These are phyloP conservation scores for Liriodendron chinense DNA, from an alignment of 164 flowering plant genomes.

Conservation along the genomic window DNA sequence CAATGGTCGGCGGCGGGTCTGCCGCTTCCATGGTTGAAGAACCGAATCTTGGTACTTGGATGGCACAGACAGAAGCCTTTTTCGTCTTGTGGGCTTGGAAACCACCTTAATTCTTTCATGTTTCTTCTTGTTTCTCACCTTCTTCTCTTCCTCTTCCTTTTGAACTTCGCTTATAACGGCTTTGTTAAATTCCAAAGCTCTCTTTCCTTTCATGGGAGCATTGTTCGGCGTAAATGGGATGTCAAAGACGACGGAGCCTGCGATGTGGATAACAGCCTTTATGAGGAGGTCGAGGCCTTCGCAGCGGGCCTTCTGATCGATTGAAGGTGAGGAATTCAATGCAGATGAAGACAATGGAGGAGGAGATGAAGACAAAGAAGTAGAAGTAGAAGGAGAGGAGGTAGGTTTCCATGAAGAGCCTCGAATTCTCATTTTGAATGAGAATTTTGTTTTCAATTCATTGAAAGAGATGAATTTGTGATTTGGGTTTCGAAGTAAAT, in stretches of 20 bases:
- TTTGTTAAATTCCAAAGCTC: constrained; percentile 25
- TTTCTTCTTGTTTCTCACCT: constrained; percentile 4
- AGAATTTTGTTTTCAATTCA: background rate
- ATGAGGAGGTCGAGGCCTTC: constrained; percentile 53
- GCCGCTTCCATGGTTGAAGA: constrained; percentile 39
- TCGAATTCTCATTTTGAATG: constrained; percentile 24
- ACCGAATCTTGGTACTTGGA: constrained; percentile 43
- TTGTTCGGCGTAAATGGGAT: constrained; percentile 44
- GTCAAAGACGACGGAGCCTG: constrained; percentile 36
- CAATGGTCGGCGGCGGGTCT: constrained; percentile 13
- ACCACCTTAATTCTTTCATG: constrained; percentile 3
- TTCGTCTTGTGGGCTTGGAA: constrained; percentile 24
- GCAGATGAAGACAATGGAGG: constrained; percentile 10
- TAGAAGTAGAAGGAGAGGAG: constrained; percentile 12
- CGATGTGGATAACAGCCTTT: constrained; percentile 35
- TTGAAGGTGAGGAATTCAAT: constrained; percentile 17
- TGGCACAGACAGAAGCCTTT: constrained; percentile 39
- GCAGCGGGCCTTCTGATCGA: constrained; percentile 25
- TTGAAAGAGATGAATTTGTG: background rate
- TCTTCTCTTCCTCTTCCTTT: constrained; percentile 10
- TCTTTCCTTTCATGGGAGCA: constrained; percentile 35
- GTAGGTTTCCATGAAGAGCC: constrained; percentile 4
- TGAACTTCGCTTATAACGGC: constrained; percentile 13
- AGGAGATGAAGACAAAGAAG: constrained; percentile 9
- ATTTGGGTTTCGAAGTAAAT: too few relatives aligned